Conservation (phyloP, 768 basidiomycete genomes). For the Tylopilus felleus region DNA sequence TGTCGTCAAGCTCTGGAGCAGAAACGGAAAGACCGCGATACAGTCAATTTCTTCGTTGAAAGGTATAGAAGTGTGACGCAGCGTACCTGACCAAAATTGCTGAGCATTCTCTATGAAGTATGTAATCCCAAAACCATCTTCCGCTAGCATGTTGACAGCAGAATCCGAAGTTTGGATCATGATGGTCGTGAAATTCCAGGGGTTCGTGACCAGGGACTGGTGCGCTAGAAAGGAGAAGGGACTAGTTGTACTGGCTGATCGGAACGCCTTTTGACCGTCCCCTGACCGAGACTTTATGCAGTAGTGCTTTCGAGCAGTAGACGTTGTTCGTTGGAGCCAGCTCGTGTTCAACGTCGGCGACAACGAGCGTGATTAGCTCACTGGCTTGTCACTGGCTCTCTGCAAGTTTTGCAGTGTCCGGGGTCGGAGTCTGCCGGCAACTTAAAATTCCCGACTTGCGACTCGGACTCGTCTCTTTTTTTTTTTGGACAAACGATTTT, state of each 20-base stretch:
- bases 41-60: slow-evolving; percentile 5
- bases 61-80: slow-evolving; percentile 1
- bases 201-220: slow-evolving; percentile 5
- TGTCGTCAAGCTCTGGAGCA: slow-evolving; percentile 79
- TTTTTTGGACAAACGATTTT: too few species aligned
- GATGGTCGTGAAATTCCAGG: slow-evolving; percentile 3
- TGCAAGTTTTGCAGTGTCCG: slow-evolving; percentile 16
- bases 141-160: slow-evolving; percentile 27
- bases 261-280: not conserved
- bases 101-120: slow-evolving; percentile 81
- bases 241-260: not conserved
- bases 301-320: not conserved
- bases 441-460: too few species aligned
- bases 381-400: too few species aligned
- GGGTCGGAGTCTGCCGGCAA: slow-evolving; percentile 14
- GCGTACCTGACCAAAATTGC: slow-evolving; percentile 88
- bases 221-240: slow-evolving; percentile 4
- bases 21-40: not conserved
- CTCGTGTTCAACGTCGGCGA: slow-evolving; percentile 9
- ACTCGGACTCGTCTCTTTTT: too few species aligned
- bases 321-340: not conserved
- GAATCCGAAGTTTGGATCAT: slow-evolving; percentile 18
- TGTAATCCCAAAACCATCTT: slow-evolving; percentile 73
- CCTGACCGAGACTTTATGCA: not conserved
- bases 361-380: not conserved